Percentiles rank a stretch among this genome's conserved stretches.
Evolutionary conservation across 106 monocot genomes (phyloP).

Genomic region (Agapanthus africanus): DNA sequence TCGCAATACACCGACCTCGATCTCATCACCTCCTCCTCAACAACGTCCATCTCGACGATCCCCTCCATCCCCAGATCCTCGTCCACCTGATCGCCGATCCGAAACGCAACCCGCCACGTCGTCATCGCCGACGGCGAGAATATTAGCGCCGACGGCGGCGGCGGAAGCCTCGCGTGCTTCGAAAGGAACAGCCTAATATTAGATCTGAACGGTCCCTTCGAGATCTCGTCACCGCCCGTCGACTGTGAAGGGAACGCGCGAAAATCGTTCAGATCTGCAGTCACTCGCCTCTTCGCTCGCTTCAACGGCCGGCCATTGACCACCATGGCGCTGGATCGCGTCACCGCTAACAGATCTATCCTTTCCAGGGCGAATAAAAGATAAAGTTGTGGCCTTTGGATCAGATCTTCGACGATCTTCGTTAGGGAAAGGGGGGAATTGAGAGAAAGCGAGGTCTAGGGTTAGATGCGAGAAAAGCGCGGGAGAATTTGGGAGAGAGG

Average conservation of each 20-base stretch:
- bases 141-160: slow-evolving; percentile 27
- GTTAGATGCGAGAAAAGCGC: too few species aligned
- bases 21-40: slow-evolving; percentile 72
- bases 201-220: slow-evolving; percentile 42
- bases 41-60: slow-evolving; percentile 61
- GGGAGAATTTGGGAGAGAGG: too few species aligned
- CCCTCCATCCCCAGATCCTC: slow-evolving; percentile 5
- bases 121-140: slow-evolving; percentile 23
- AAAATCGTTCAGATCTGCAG: slow-evolving; percentile 56
- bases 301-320: slow-evolving; percentile 69
- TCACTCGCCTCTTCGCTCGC: slow-evolving; percentile 57
- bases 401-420: too few species aligned
- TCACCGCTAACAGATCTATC: slow-evolving; percentile 6
- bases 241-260: slow-evolving; percentile 22
- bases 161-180: slow-evolving; percentile 33
- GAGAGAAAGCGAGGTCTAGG: too few species aligned
- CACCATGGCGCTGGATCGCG: slow-evolving; percentile 37
- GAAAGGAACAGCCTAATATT: slow-evolving; percentile 53
- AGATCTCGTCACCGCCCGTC: slow-evolving; percentile 1
- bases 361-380: slow-evolving; percentile 4
- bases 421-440: too few species aligned
- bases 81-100: slow-evolving; percentile 17
- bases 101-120: slow-evolving; percentile 57
- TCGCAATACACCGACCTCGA: slow-evolving; percentile 82
- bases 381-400: too few species aligned